These are phyloP conservation scores for Aegilops bicornis DNA, from an alignment of 176 grass and related monocot species.

Conservation along the genomic window DNA sequence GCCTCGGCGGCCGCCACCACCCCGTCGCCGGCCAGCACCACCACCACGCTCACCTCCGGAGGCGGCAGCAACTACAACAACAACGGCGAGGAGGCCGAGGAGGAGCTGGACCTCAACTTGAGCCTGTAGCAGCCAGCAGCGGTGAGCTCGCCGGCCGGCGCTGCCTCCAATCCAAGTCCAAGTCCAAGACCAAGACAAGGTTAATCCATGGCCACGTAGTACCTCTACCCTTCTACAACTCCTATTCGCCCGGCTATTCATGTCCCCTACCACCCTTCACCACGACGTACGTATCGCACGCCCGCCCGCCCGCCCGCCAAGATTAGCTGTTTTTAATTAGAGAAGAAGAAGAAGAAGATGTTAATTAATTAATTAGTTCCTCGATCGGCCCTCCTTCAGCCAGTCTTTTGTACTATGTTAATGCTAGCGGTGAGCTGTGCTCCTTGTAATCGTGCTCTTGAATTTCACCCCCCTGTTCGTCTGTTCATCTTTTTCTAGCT, in stretches of 20 bases:
- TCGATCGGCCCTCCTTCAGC: not conserved
- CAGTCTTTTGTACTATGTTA: conserved; percentile 27
- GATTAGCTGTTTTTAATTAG: conserved; percentile 38
- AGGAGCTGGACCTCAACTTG: conserved; percentile 66
- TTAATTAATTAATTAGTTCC: conserved; percentile 38
- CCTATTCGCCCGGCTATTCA: not conserved
- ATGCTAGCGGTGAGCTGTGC: not conserved
- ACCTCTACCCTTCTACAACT: not conserved
- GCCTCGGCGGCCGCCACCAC: conserved; percentile 14
- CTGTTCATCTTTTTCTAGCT: too few species aligned
- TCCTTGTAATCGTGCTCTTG: not conserved
- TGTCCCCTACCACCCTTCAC: not conserved
- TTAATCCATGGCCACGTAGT: not conserved
- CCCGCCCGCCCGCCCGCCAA: not conserved
- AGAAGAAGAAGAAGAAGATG: not conserved
- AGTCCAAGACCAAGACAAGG: not conserved
- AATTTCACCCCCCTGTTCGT: not conserved
- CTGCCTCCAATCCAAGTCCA: not conserved
- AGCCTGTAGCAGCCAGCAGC: conserved; percentile 42
- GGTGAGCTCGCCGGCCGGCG: not conserved
- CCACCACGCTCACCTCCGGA: conserved; percentile 18
- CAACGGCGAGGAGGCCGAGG: not conserved
- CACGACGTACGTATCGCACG: not conserved
- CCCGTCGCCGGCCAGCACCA: conserved; percentile 33
- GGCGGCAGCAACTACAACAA: not conserved